phyloP scores from a whole-genome alignment of 1,139 yeast species.

The Geotrichum bryndzae region DNA sequence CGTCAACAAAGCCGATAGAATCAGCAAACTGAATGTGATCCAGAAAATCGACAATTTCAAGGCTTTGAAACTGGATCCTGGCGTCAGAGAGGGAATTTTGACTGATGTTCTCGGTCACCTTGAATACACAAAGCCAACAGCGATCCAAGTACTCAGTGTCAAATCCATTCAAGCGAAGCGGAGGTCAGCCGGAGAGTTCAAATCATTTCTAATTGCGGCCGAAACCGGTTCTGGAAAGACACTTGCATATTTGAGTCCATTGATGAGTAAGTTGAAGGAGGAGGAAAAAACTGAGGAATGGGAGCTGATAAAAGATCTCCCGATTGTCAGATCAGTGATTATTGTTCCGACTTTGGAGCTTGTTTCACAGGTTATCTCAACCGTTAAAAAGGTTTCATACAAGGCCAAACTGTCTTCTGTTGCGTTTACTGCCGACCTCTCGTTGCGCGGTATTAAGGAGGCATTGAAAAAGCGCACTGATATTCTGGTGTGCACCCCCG shows the following conservation, averaged over 20 bases:
- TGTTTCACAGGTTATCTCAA: constrained; percentile 67
- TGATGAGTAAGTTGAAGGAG: constrained; percentile 61
- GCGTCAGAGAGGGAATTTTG: constrained; percentile 57
- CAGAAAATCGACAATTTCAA: constrained; percentile 55
- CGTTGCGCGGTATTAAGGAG: constrained; percentile 19
- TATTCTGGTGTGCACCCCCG: constrained; percentile 78
- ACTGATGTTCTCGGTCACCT: constrained; percentile 43
- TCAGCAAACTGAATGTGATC: constrained; percentile 36
- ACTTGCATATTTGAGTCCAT: constrained; percentile 77
- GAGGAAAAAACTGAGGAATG: constrained; percentile 28
- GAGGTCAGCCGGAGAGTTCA: constrained; percentile 36
- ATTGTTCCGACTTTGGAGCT: constrained; percentile 86
- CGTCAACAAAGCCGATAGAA: constrained; percentile 32
- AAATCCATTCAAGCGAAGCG: constrained; percentile 42
- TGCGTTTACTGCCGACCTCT: constrained; percentile 28
- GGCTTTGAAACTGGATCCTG: constrained; percentile 59
- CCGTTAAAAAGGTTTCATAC: constrained; percentile 54
- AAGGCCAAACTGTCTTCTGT: constrained; percentile 29
- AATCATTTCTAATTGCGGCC: constrained; percentile 78
- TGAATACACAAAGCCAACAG: constrained; percentile 45
- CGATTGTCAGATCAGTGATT: constrained; percentile 60
- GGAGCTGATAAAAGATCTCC: constrained; percentile 31
- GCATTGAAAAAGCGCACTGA: constrained; percentile 54
- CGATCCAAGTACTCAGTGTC: constrained; percentile 56
- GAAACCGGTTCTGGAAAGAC: constrained; percentile 98